phyloP scores from a whole-genome alignment of 345 rosid genomes.

The Turritis glabra region DNA sequence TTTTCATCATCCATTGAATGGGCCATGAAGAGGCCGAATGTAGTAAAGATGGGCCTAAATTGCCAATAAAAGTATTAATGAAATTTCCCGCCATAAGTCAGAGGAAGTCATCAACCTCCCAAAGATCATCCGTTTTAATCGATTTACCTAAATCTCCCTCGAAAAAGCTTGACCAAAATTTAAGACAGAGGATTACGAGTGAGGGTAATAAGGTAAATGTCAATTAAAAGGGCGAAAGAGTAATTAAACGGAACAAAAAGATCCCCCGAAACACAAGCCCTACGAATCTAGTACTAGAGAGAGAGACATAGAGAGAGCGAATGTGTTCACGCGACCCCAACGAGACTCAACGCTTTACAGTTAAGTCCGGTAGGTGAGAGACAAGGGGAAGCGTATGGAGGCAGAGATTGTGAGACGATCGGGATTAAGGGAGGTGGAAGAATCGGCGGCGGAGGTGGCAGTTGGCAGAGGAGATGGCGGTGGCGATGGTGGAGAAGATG shows the following conservation, averaged over 20 bases:
- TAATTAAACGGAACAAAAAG: conserved; percentile 13
- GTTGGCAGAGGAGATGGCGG: conserved; percentile 33
- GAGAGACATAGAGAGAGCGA: conserved; percentile 24
- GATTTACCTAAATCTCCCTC: conserved; percentile 13
- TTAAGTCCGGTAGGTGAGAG: conserved; percentile 36
- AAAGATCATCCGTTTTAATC: conserved; percentile 25
- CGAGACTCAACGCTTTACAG: conserved; percentile 29
- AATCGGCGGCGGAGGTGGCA: conserved; percentile 3
- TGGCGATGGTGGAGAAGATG: conserved; percentile 40
- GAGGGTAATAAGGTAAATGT: conserved; percentile 13
- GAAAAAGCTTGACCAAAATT: neutral
- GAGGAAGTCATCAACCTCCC: conserved; percentile 29
- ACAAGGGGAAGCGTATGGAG: conserved; percentile 20
- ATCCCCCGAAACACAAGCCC: conserved; percentile 32
- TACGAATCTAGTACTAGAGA: conserved; percentile 22
- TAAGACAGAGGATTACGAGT: neutral
- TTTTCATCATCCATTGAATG: neutral
- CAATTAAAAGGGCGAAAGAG: conserved; percentile 18
- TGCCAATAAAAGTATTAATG: conserved; percentile 1
- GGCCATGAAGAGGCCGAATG: neutral
- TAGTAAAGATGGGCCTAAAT: neutral
- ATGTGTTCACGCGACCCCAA: conserved; percentile 27
- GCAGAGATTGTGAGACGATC: conserved; percentile 26
- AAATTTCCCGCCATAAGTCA: conserved; percentile 35
- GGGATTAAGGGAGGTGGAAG: conserved; percentile 34